phyloP scores from a whole-genome alignment of 345 rosid genomes.

The Cardiospermum halicacabum region DNA sequence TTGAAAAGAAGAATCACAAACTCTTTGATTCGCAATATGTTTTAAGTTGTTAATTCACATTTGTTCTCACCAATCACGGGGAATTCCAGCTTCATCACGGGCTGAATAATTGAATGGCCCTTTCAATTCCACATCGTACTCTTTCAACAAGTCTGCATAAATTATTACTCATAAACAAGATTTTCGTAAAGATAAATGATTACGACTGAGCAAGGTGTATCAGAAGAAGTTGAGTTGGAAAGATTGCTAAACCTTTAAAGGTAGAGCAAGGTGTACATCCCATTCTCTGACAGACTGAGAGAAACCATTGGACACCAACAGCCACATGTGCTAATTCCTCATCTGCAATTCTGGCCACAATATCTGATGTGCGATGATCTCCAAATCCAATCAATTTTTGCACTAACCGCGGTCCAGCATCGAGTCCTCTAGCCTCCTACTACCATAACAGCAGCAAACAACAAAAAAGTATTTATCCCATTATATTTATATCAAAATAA shows the following conservation, averaged over 20 bases:
- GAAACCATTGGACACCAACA: conserved; percentile 86
- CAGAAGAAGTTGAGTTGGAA: no score
- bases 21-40: neutral
- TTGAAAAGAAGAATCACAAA: neutral
- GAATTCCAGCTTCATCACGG: conserved; percentile 88
- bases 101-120: conserved; percentile 94
- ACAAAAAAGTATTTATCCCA: neutral
- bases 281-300: conserved; percentile 63
- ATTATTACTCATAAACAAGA: conserved; percentile 11
- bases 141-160: conserved; percentile 59
- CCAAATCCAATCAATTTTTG: conserved; percentile 80
- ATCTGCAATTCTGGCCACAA: conserved; percentile 72
- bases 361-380: conserved; percentile 64
- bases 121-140: conserved; percentile 75
- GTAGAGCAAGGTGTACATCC: conserved; percentile 63
- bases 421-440: conserved; percentile 97
- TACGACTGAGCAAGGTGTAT: no score
- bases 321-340: conserved; percentile 98
- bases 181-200: no score
- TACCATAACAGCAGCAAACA: neutral
- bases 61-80: conserved; percentile 71
- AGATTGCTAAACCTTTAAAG: conserved; percentile 56
- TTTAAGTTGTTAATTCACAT: neutral
- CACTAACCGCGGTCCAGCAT: conserved; percentile 94
- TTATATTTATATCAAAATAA: neutral